phyloP scores from a whole-genome alignment of 805 yeast genomes.

The Kodamaea leandrae region DNA sequence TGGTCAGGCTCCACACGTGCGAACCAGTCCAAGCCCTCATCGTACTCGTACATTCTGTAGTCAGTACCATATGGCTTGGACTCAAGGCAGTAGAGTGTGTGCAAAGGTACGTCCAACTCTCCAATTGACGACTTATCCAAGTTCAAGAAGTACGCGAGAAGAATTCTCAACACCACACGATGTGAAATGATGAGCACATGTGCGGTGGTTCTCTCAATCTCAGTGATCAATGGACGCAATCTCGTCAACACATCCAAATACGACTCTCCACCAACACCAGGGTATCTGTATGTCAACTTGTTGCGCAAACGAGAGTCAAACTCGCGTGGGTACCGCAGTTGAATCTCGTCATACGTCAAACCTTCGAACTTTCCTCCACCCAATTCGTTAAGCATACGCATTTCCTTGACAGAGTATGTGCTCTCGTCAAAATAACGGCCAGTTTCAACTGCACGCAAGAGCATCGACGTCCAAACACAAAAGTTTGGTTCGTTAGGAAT shows the following conservation, averaged over 20 bases:
- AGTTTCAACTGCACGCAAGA: slow-evolving; percentile 74
- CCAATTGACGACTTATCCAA: slow-evolving; percentile 77
- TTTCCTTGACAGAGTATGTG: slow-evolving; percentile 73
- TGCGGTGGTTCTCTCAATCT: slow-evolving; percentile 86
- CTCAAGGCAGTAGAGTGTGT: slow-evolving; percentile 84
- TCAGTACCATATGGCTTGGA: slow-evolving; percentile 95
- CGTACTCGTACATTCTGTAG: slow-evolving; percentile 85
- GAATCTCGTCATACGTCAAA: slow-evolving; percentile 86
- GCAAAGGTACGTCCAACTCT: slow-evolving; percentile 89
- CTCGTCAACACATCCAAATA: slow-evolving; percentile 91
- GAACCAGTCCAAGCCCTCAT: slow-evolving; percentile 77
- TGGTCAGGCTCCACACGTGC: slow-evolving; percentile 58
- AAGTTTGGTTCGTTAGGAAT: slow-evolving; percentile 64
- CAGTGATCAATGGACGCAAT: slow-evolving; percentile 84
- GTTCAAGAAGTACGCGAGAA: slow-evolving; percentile 86
- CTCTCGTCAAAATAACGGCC: slow-evolving; percentile 74
- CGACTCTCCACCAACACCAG: slow-evolving; percentile 97
- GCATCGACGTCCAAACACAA: slow-evolving; percentile 92
- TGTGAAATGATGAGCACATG: slow-evolving; percentile 83
- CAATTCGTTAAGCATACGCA: slow-evolving; percentile 90
- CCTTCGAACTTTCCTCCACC: slow-evolving; percentile 95
- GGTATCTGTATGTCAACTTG: slow-evolving; percentile 85
- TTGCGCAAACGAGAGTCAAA: slow-evolving; percentile 71
- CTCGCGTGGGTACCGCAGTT: slow-evolving; percentile 68
- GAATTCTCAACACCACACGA: slow-evolving; percentile 84